A percentile compares a stretch with the other conserved stretches of the same genome.
phyloP scores from a whole-genome alignment of 768 basidiomycete genomes.

The Xerocomus spinulosus region DNA sequence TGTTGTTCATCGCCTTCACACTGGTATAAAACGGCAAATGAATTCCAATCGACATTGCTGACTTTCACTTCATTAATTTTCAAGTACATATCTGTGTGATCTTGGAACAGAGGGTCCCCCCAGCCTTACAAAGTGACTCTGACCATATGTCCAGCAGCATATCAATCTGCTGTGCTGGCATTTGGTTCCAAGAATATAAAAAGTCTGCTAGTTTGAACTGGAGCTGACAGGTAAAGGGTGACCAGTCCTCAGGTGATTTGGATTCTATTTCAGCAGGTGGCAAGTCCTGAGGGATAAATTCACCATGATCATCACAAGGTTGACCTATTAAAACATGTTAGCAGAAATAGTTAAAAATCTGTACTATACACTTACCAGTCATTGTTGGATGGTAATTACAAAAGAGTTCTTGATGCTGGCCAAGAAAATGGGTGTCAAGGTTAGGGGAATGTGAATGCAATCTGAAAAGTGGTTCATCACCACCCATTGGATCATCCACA shows the following conservation, averaged over 20 bases:
- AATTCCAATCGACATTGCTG: neutral
- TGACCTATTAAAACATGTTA: too few species aligned
- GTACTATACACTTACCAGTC: too few species aligned
- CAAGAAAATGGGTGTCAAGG: too few species aligned
- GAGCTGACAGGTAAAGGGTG: too few species aligned
- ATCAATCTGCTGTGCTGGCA: neutral
- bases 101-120: neutral
- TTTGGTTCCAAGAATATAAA: neutral
- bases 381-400: too few species aligned
- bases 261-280: conserved; percentile 1
- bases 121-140: neutral
- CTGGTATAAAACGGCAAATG: neutral
- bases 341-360: too few species aligned
- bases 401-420: too few species aligned
- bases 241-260: neutral
- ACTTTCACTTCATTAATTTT: neutral
- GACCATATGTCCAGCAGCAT: neutral
- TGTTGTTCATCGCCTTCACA: neutral
- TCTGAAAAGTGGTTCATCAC: too few species aligned
- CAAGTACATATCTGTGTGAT: neutral
- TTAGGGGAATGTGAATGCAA: too few species aligned
- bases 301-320: too few species aligned
- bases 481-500: too few species aligned
- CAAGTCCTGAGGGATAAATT: conserved; percentile 9
- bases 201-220: conserved; percentile 3